phyloP scores from a whole-genome alignment of 192 early-diverging fungal species.

The Backusella tarrabulga region DNA sequence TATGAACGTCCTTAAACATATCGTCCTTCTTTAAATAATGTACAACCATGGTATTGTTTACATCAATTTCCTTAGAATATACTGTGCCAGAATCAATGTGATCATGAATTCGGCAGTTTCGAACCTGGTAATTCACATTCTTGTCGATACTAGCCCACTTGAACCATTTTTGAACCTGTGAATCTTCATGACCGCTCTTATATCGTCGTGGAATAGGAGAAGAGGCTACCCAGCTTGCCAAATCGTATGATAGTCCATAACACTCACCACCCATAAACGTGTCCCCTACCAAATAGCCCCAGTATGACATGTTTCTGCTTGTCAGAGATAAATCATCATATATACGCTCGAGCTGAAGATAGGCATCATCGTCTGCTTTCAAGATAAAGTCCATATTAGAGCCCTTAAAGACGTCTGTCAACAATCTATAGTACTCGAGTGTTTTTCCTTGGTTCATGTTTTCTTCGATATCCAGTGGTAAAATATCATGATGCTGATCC shows the following conservation, averaged over 20 bases:
- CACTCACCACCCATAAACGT: conserved; percentile 33
- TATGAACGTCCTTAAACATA: conserved; percentile 10
- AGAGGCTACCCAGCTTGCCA: conserved; percentile 19
- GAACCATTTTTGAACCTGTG: conserved; percentile 36
- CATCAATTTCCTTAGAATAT: conserved; percentile 19
- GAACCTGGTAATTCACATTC: conserved; percentile 17
- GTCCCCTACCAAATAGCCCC: conserved; percentile 29
- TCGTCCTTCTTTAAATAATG: conserved; percentile 24
- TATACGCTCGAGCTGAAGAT: conserved; percentile 27
- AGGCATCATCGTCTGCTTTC: conserved; percentile 38
- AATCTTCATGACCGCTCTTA: conserved; percentile 30
- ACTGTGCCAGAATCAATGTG: conserved; percentile 15
- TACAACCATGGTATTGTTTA: conserved; percentile 19
- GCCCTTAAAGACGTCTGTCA: conserved; percentile 5
- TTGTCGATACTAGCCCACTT: conserved; percentile 12
- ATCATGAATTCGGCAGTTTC: conserved; percentile 27
- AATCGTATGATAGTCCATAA: conserved; percentile 30
- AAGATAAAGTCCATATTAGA: conserved; percentile 27
- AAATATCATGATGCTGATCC: conserved; percentile 25
- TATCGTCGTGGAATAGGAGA: conserved; percentile 7
- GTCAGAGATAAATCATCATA: conserved; percentile 21
- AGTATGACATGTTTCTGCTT: conserved; percentile 24
- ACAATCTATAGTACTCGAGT: conserved; percentile 29
- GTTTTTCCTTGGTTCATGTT: conserved; percentile 41
- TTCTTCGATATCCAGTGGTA: conserved; percentile 33